Evolutionary conservation across 768 basidiomycete genomes (phyloP).

Genomic region (Inosperma sp.): DNA sequence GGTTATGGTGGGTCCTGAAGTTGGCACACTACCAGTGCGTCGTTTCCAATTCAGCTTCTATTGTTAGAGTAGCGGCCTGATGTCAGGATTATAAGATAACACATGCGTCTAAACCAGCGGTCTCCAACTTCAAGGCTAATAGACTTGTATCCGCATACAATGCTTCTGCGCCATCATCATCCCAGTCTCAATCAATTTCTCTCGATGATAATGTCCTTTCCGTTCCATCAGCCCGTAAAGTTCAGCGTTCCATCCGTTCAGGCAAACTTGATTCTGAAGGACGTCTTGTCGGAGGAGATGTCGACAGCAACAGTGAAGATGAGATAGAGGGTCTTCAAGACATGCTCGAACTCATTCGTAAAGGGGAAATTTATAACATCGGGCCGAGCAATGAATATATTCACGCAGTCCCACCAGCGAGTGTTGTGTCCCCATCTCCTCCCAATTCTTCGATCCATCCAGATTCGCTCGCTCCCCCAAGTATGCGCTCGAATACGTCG

Average conservation of each 20-base stretch:
- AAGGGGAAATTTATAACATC: conserved; percentile 49
- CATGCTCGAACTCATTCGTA: conserved; percentile 46
- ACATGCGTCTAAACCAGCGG: conserved; percentile 43
- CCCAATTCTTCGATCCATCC: conserved; percentile 10
- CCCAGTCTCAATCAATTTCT: conserved; percentile 29
- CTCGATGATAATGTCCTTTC: conserved; percentile 43
- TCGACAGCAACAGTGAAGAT: conserved; percentile 54
- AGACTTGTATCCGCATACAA: conserved; percentile 48
- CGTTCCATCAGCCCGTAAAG: conserved; percentile 40
- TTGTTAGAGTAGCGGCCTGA: no score
- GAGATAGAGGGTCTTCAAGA: conserved; percentile 49
- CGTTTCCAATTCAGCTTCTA: conserved; percentile 5
- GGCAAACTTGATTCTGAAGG: conserved; percentile 50
- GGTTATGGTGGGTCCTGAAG: conserved; percentile 45
- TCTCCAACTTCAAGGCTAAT: conserved; percentile 65
- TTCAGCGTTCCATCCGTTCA: conserved; percentile 50
- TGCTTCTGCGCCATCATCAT: conserved; percentile 30
- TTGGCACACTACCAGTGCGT: conserved; percentile 43
- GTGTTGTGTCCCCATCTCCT: neutral
- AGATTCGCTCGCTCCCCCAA: conserved; percentile 27
- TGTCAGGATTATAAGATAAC: no score
- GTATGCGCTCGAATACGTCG: conserved; percentile 36
- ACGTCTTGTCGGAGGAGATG: conserved; percentile 47
- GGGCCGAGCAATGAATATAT: conserved; percentile 43
- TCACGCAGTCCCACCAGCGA: conserved; percentile 21